Base-by-base conservation (phyloP, 768 basidiomycete species). In the Russula earlei region DNA sequence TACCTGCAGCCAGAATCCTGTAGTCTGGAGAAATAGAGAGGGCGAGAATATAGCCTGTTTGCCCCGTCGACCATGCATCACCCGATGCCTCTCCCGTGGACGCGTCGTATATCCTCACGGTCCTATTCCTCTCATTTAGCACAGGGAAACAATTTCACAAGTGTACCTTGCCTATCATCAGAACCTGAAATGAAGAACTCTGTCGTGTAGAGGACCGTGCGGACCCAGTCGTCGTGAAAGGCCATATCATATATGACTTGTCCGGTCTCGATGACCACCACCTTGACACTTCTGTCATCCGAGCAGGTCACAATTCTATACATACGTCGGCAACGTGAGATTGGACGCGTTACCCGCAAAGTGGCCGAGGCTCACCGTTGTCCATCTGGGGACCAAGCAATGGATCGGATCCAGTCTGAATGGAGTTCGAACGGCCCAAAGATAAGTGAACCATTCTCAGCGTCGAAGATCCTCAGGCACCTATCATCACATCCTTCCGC, bases 381-480 rank as follows among this genome's bases (percentile, higher is more conserved):
- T 17, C 62, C 48, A 10, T 67, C 60, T 27, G 70, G 68, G 33
- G 71, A 69, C 56, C 64, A 67, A 1, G 60, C 56, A 52, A 68
- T 49, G 59, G 53, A 61, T 56, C 29, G 61, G 45, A 64, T 58
- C 34, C 14, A 54, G 51, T 41, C 63, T 24, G 17, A 59, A 58
- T 62, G 53, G 17, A 62, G 55, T n/a, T 62, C 52, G 33, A 64
- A 54, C n/a, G 60, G 62, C 4, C 49, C 60, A 2, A 44, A 27
- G 6, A 58, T 15, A 41, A 50, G 44, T 31, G 38, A 17, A 8
- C 67, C 68, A 33, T 69, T 59, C 43, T 61, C 54, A 36, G 59
- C 41, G 34, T 65, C 60, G 57, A 64, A 68, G 36, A 69, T 45
- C 12, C 62, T 62, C 17, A 63, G 45, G 10, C 58, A 60, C 44